Conservation (phyloP, 768 basidiomycete genomes). For the Gloeostereum incarnatum region DNA sequence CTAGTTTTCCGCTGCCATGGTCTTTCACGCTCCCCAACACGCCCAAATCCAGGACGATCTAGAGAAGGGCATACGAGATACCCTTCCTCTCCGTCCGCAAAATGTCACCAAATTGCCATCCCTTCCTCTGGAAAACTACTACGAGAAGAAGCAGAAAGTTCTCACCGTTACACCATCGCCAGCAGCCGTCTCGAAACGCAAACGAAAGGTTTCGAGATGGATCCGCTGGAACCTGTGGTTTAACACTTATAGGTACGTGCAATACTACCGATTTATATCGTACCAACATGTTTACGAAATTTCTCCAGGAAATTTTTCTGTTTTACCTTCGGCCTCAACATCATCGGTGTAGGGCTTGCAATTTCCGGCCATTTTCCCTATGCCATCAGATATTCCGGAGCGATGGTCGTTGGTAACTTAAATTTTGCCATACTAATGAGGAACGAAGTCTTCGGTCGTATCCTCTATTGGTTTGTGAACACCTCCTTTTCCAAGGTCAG, state of each 20-base stretch:
- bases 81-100: constrained; percentile 17
- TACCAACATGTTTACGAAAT: constrained; percentile 2
- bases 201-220: constrained; percentile 52
- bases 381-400: constrained; percentile 48
- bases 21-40: too few species aligned
- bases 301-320: constrained; percentile 56
- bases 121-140: too few species aligned
- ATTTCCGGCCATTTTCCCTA: constrained; percentile 61
- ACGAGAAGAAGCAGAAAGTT: constrained; percentile 32
- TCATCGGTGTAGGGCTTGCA: constrained; percentile 52
- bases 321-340: constrained; percentile 49
- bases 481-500: constrained; percentile 60
- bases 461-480: constrained; percentile 58
- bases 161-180: constrained; percentile 22
- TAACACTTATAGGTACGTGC: constrained; percentile 54
- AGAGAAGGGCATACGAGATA: constrained; percentile 49
- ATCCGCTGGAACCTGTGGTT: constrained; percentile 58
- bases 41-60: constrained; percentile 38
- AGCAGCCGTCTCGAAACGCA: constrained; percentile 27
- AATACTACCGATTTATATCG: not conserved
- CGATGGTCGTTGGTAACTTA: constrained; percentile 64
- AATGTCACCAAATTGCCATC: too few species aligned
- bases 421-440: constrained; percentile 66
- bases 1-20: too few species aligned
- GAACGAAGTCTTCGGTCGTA: constrained; percentile 69